Percentiles rank a stretch among this genome's conserved stretches.
Evolutionary conservation across 345 rosid species (phyloP).

Genomic region (Populus pruinosa): DNA sequence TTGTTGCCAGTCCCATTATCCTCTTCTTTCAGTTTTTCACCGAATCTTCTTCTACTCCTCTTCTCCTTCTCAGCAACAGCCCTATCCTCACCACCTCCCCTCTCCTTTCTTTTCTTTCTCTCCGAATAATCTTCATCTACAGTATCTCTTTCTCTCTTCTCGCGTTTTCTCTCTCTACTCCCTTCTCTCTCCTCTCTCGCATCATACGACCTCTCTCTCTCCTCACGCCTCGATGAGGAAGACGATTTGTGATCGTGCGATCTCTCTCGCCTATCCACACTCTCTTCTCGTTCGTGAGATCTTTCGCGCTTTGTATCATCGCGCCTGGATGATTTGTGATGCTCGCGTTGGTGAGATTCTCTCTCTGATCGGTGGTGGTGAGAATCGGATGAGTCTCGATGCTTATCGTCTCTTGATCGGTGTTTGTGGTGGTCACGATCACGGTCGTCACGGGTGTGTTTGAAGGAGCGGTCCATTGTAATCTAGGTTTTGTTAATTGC

Average conservation of each 20-base stretch:
- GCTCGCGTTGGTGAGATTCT: constrained; percentile 27
- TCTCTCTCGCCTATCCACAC: constrained; percentile 28
- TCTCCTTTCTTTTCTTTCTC: constrained; percentile 24
- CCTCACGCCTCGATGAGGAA: constrained; percentile 15
- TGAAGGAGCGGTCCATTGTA: constrained; percentile 49
- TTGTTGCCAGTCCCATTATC: constrained; percentile 6
- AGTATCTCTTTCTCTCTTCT: constrained; percentile 32
- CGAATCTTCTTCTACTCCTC: constrained; percentile 54
- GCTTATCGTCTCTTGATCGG: constrained; percentile 46
- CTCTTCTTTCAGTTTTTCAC: constrained; percentile 37
- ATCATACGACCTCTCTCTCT: constrained; percentile 33
- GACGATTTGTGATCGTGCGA: constrained; percentile 23
- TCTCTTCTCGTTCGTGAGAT: constrained; percentile 33
- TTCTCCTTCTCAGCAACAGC: constrained; percentile 18
- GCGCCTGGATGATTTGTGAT: constrained; percentile 28
- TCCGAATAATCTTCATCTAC: constrained; percentile 34
- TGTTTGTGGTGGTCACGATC: constrained; percentile 46
- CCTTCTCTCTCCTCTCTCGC: constrained; percentile 32
- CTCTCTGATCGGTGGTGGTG: constrained; percentile 47
- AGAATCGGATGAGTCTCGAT: constrained; percentile 40
- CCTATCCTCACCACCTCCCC: constrained; percentile 12
- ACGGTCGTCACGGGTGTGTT: constrained; percentile 40
- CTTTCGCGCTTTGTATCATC: constrained; percentile 31
- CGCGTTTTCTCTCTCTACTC: constrained; percentile 30
- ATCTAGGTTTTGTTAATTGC: constrained; percentile 3